Conservation (phyloP, 352 stramenopile species). For the Globisporangium yorkense region DNA sequence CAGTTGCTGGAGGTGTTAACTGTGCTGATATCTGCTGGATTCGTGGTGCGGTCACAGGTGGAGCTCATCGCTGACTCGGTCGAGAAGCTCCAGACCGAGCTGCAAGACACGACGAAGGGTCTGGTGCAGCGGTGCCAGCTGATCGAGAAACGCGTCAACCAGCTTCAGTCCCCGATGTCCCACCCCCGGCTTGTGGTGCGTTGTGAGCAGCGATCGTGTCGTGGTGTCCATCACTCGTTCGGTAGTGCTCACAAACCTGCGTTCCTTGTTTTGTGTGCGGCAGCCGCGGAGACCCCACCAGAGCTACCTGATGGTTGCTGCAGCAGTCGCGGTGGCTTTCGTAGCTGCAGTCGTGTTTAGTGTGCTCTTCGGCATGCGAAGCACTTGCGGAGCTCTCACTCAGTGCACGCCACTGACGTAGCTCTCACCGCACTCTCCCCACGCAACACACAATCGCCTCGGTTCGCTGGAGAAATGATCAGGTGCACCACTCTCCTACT, state of each 20-base stretch:
- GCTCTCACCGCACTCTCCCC: background rate
- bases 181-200: conserved; percentile 21
- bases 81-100: conserved; percentile 56
- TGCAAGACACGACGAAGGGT: conserved; percentile 47
- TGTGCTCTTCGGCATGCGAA: background rate
- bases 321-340: background rate
- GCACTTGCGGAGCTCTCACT: conserved; percentile 8
- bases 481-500: background rate
- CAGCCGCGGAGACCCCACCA: conserved; percentile 25
- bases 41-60: conserved; percentile 6
- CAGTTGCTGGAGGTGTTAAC: background rate
- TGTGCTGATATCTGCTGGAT: conserved; percentile 1
- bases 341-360: background rate
- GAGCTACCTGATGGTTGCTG: conserved; percentile 18
- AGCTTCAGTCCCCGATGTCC: conserved; percentile 41
- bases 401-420: conserved; percentile 14
- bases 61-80: conserved; percentile 53
- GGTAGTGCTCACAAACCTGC: background rate
- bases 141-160: conserved; percentile 53
- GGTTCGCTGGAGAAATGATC: background rate
- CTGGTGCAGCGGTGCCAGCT: conserved; percentile 52
- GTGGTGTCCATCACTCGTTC: no score
- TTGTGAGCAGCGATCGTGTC: background rate
- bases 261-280: background rate
- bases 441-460: background rate